Evolutionary conservation across 768 basidiomycete species (phyloP).

Genomic region (Boletus tomentosulus): DNA sequence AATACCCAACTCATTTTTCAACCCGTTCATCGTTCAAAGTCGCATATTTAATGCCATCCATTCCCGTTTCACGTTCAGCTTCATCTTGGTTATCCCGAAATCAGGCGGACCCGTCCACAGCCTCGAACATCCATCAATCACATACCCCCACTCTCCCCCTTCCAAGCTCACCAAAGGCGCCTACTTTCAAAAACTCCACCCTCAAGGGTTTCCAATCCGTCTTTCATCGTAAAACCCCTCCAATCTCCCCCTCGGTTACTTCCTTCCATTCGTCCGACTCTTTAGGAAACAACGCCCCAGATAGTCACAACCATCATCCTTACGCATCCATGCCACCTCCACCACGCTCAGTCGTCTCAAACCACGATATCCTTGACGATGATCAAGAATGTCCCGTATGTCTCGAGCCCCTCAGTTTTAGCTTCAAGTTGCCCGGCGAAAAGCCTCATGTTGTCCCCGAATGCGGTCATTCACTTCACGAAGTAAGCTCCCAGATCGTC

Average conservation of each 20-base stretch:
- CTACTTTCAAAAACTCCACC: constrained; percentile 26
- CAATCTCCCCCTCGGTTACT: constrained; percentile 39
- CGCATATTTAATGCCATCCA: constrained; percentile 32
- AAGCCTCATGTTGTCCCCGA: constrained; percentile 97
- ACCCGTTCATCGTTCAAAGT: no score
- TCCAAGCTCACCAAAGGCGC: constrained; percentile 22
- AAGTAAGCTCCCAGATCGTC: constrained; percentile 42
- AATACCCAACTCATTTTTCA: no score
- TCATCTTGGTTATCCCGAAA: constrained; percentile 39
- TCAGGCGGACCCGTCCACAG: constrained; percentile 33
- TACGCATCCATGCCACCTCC: constrained; percentile 60
- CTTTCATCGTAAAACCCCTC: constrained; percentile 44
- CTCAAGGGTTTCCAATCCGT: constrained; percentile 47
- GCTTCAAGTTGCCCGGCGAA: constrained; percentile 90
- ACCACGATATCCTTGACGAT: constrained; percentile 58
- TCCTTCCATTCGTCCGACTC: constrained; percentile 48
- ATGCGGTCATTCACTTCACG: constrained; percentile 97
- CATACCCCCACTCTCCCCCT: constrained; percentile 35
- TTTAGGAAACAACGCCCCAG: constrained; percentile 33
- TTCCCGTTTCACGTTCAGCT: constrained; percentile 20
- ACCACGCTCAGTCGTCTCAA: constrained; percentile 71
- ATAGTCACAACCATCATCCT: constrained; percentile 43
- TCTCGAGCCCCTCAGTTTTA: constrained; percentile 90
- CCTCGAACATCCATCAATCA: constrained; percentile 33
- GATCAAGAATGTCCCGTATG: constrained; percentile 96